Evolutionary conservation across 768 basidiomycete genomes (phyloP), one percentile per base, ranked within the genome.

Genomic region (Serendipita vermifera): DNA sequence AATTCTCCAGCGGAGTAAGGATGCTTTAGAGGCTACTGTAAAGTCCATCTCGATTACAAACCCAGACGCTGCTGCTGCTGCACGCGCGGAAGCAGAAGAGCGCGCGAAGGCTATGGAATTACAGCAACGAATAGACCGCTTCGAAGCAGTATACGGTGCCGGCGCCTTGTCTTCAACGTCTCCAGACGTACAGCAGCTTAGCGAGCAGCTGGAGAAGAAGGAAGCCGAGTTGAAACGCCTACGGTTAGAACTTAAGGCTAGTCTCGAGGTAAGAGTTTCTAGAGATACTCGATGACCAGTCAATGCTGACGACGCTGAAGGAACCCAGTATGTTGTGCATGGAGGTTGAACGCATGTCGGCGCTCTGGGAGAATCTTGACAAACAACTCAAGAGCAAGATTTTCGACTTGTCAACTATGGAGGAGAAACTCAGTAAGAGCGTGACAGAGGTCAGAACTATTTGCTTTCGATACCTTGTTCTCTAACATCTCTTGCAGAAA

Each of bases 291-390:
- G n/a, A 24, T 32, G 15, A 7, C n/a, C 22, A 29, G 17, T 11
- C 54, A 27, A 13, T 36, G 20, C 15, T 15, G 24, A 15, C 15
- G 15, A 32, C 27, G 22, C 17, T 46, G 14, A 65, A 91, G 81
- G 77, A 83, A 2, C 84, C 90, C 63, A 73, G 80, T 13, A 78
- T 85, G 17, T 70, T 96, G 17, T 94, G 87, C 61, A 72, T 79
- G 17, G 93, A 97, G 68, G 69, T 97, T 4, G 91, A 94, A 59
- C 81, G 82, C 59, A 64, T 99, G 14, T 89, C 91, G 14, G 76
- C 81, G 32, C 81, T 89, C 0, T 97, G 91, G 88, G 89, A 94
- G 64, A 70, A 75, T 22, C 73, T 91, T 22, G 88, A 93, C 60
- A 75, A 76, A 32, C 87, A 89, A 61, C 76, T 90, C 35, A 80